Base-by-base conservation (phyloP, 139 green algal species). In the Penium margaritaceum region DNA sequence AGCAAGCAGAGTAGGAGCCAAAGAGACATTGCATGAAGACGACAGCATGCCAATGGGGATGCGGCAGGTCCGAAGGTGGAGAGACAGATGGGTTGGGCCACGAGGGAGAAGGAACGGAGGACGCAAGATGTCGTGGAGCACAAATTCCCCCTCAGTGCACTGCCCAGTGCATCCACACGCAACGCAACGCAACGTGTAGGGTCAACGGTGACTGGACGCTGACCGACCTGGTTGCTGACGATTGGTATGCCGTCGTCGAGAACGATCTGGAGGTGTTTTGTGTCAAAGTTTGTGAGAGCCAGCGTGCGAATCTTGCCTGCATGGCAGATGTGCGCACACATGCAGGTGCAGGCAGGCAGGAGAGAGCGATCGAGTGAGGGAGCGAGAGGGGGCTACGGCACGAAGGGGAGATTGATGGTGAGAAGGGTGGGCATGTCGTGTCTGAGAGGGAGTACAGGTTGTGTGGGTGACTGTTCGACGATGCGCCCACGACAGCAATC, bases 201-300 rank as follows among this genome's bases (percentile, higher is more conserved):
- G n/a, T n/a, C n/a, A n/a, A n/a, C n/a, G n/a, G n/a, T n/a, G n/a
- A n/a, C n/a, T n/a, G n/a, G n/a, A n/a, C n/a, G 5, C 5, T n/a
- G 9, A 21, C n/a, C n/a, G 5, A 77, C 70, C 65, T 80, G 73
- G 35, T 80, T 80, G 24, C 73, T 80, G 39, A 67, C 73, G 27
- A 80, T 38, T 19, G 64, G 63, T 19, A 80, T 80, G 33, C 41
- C 64, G 4, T 76, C 37, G n/a, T 80, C 73, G 0, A 80, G 63
- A 34, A 80, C 72, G 33, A 30, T 71, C 39, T 80, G 63, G 19
- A 80, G 73, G 12, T n/a, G 29, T 21, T 55, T 72, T 14, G 73
- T 80, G 73, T 80, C 73, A 38, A 80, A 80, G 51, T 80, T 80
- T 1, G 73, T 80, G 0, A 80, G 37, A 1, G 29, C 47, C 0